Base-by-base conservation (phyloP, 2,329 filamentous ascomycete species). In the Cercospora brassicicola region DNA sequence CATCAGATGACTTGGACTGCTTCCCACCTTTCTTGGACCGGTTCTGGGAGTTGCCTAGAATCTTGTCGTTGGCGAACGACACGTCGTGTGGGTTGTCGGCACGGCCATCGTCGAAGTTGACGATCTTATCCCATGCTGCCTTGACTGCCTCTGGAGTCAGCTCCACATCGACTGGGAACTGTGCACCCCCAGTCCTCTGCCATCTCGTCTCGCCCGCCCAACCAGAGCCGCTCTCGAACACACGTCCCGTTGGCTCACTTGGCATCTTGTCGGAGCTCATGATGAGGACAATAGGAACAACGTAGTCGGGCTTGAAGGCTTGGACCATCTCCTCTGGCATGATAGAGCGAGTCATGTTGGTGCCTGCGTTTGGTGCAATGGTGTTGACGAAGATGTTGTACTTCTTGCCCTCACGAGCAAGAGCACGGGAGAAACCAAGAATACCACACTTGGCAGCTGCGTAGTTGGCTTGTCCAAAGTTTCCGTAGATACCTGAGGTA, bases 301-400 rank as follows among this genome's bases (percentile, higher is more conserved):
- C 94, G 82, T 97, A 98, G 79, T 98, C 94, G 68, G 95, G 95
- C 89, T 98, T 99, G 87, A 99, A 97, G 56, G 95, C 94, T 84
- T 98, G 94, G 18, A 99, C 94, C 84, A 98, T 89, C 84, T 99
- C 95, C 82, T 97, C 93, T 31, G 95, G 95, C 85, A 99, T 88
- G 79, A 99, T 92, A 61, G 92, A 94, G 74, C 90, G 88, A 65
- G 95, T 99, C 92, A 99, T 95, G 78, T 90, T 89, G 55, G 95
- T 99, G 75, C 95, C 95, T 45, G 95, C 95, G 77, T 98, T 99
- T 74, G 95, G 95, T 26, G 95, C 95, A 77, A 99, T 97, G 67
- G 94, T 97, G 87, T 99, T 99, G 81, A 97, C 92, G 76, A 89
- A 93, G 81, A 99, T 98, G 86, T 97, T 97, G 86, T 99, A 93